Evolutionary conservation across 2,329 filamentous ascomycete species (phyloP).

Genomic region (Xylariomycetidae sp.): DNA sequence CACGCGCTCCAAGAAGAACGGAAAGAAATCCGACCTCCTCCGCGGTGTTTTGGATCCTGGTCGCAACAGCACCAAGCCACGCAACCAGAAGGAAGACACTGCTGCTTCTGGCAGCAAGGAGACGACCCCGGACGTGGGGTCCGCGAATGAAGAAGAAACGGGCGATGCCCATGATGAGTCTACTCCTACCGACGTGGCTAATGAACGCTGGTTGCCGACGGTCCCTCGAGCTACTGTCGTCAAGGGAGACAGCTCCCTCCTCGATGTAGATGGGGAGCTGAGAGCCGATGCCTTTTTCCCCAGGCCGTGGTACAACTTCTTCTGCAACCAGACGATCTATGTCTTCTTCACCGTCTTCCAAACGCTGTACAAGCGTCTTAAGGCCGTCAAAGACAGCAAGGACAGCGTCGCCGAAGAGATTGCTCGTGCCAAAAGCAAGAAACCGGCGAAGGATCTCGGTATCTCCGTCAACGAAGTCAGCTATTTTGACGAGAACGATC

Average conservation of each 20-base stretch:
- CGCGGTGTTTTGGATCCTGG: slow-evolving; percentile 79
- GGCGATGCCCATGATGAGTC: slow-evolving; percentile 55
- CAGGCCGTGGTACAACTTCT: slow-evolving; percentile 81
- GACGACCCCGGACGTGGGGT: slow-evolving; percentile 79
- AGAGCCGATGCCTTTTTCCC: slow-evolving; percentile 77
- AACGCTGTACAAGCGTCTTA: slow-evolving; percentile 79
- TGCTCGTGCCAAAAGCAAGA: slow-evolving; percentile 65
- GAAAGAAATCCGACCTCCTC: slow-evolving; percentile 75
- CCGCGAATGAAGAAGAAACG: slow-evolving; percentile 72
- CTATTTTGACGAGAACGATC: slow-evolving; percentile 66
- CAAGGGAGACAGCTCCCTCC: slow-evolving; percentile 48
- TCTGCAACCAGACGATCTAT: slow-evolving; percentile 85
- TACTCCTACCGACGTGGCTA: slow-evolving; percentile 56
- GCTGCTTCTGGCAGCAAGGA: slow-evolving; percentile 77
- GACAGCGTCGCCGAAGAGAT: slow-evolving; percentile 70
- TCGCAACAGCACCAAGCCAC: slow-evolving; percentile 65
- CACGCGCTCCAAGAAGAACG: slow-evolving; percentile 63
- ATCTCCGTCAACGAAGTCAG: slow-evolving; percentile 74
- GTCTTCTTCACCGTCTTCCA: slow-evolving; percentile 95
- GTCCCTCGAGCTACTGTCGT: slow-evolving; percentile 53
- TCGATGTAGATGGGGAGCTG: slow-evolving; percentile 56
- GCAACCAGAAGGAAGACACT: slow-evolving; percentile 75
- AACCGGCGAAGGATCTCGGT: slow-evolving; percentile 78
- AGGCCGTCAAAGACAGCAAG: slow-evolving; percentile 77
- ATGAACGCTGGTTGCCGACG: slow-evolving; percentile 61